Percentiles rank a stretch among this genome's conserved stretches.
These are phyloP conservation scores for Coleophoma eucalyptorum DNA, from an alignment of 2,329 filamentous ascomycete species.

Conservation along the genomic window DNA sequence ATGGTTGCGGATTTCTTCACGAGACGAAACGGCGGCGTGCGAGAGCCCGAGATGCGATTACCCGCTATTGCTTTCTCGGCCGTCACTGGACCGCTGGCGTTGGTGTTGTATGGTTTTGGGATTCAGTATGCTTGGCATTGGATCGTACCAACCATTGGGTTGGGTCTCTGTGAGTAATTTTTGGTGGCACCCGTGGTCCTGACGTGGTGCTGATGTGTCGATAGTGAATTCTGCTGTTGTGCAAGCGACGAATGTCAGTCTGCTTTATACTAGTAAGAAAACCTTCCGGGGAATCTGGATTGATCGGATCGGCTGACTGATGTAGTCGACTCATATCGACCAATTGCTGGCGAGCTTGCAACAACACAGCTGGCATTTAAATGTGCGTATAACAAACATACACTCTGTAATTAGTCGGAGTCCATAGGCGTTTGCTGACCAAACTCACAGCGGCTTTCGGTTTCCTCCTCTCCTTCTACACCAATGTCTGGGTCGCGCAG, in stretches of 20 bases:
- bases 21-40: slow-evolving; percentile 47
- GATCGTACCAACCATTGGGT: slow-evolving; percentile 51
- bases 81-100: slow-evolving; percentile 41
- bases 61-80: slow-evolving; percentile 47
- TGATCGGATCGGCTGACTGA: too few species aligned
- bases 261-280: slow-evolving; percentile 42
- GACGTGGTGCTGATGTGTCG: not conserved
- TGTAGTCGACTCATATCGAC: slow-evolving; percentile 50
- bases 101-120: slow-evolving; percentile 44
- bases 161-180: slow-evolving; percentile 32
- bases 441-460: slow-evolving; percentile 42
- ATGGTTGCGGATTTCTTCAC: slow-evolving; percentile 35
- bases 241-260: slow-evolving; percentile 49
- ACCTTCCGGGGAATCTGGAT: too few species aligned
- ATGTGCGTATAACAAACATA: slow-evolving; percentile 30
- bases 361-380: slow-evolving; percentile 52
- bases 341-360: slow-evolving; percentile 51
- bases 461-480: slow-evolving; percentile 57
- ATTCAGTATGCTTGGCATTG: slow-evolving; percentile 44
- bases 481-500: slow-evolving; percentile 50
- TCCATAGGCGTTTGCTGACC: not conserved
- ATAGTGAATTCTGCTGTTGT: slow-evolving; percentile 49
- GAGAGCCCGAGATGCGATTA: slow-evolving; percentile 58
- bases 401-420: not conserved
- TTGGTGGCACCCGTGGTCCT: not conserved